These are phyloP conservation scores for Chalara sp. DNA, from an alignment of 2,329 filamentous ascomycete species.

Conservation along the genomic window DNA sequence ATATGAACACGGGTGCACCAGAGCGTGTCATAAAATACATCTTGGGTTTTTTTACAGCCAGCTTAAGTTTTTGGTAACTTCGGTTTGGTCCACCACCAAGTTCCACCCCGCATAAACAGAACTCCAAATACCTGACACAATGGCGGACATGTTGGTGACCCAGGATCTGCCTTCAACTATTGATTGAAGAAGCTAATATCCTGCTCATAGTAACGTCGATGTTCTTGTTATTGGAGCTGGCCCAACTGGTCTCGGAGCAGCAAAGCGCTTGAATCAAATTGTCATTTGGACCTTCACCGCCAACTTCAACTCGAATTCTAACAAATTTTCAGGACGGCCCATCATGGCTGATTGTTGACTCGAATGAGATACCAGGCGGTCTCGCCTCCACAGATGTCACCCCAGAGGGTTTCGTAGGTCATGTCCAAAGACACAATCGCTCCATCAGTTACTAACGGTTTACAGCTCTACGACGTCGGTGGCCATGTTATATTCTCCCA, in stretches of 20 bases:
- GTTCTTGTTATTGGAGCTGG: constrained; percentile 97
- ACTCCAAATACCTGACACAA: background rate
- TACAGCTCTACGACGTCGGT: constrained; percentile 86
- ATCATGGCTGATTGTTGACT: constrained; percentile 95
- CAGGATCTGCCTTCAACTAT: background rate
- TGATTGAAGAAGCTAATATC: background rate
- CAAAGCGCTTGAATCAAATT: constrained; percentile 94
- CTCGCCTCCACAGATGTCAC: constrained; percentile 93
- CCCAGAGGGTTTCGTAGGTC: constrained; percentile 82
- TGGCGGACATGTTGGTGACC: constrained; percentile 10
- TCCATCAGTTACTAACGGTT: background rate
- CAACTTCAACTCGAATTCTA: background rate
- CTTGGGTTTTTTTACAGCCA: no score
- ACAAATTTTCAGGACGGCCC: constrained; percentile 61
- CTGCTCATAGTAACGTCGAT: constrained; percentile 64
- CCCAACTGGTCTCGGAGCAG: constrained; percentile 93
- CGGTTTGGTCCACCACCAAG: no score
- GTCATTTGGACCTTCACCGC: constrained; percentile 38
- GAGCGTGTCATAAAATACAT: no score
- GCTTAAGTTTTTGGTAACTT: no score
- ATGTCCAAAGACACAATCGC: constrained; percentile 11
- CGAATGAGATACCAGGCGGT: constrained; percentile 86
- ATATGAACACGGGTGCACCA: no score
- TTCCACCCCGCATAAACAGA: background rate
- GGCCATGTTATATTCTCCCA: constrained; percentile 45